Evolutionary conservation across 257 asterid genomes (phyloP).

Genomic region (Parsonsia alboflavescens): DNA sequence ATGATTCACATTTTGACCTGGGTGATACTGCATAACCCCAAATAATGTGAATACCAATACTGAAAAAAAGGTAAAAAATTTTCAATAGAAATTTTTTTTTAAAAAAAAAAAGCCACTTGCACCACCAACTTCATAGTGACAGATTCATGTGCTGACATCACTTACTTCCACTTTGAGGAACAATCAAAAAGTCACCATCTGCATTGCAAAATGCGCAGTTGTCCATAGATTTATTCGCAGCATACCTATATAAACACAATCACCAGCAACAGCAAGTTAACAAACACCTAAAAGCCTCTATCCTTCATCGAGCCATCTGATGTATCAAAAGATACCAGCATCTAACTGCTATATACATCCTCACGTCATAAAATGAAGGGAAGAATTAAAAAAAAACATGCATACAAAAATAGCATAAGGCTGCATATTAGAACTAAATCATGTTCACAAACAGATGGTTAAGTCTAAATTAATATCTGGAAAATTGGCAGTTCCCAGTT

Average conservation of each 20-base stretch:
- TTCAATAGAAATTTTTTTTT: not conserved
- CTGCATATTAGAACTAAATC: not conserved
- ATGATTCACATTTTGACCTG: not conserved
- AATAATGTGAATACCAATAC: not conserved
- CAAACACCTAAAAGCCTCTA: not conserved
- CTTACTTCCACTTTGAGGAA: slow-evolving; percentile 97
- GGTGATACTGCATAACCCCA: not conserved
- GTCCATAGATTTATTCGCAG: slow-evolving; percentile 90
- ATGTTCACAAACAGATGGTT: not conserved
- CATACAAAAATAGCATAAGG: not conserved
- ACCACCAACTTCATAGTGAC: not conserved
- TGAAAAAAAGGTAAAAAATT: not conserved
- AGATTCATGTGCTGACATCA: slow-evolving; percentile 16
- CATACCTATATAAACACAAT: slow-evolving; percentile 44
- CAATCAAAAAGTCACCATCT: slow-evolving; percentile 92
- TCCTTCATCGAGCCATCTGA: not conserved
- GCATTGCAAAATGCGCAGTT: slow-evolving; percentile 93
- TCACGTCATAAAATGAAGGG: not conserved
- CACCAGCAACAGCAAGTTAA: slow-evolving; percentile 4
- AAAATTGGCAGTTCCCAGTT: not conserved
- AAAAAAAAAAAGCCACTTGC: not conserved
- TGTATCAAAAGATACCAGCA: not conserved
- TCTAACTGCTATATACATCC: not conserved
- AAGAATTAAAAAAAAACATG: not conserved
- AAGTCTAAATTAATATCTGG: not conserved